Evolutionary conservation across 495 filamentous ascomycete species (phyloP).

Genomic region (Aspergillus panamensis): DNA sequence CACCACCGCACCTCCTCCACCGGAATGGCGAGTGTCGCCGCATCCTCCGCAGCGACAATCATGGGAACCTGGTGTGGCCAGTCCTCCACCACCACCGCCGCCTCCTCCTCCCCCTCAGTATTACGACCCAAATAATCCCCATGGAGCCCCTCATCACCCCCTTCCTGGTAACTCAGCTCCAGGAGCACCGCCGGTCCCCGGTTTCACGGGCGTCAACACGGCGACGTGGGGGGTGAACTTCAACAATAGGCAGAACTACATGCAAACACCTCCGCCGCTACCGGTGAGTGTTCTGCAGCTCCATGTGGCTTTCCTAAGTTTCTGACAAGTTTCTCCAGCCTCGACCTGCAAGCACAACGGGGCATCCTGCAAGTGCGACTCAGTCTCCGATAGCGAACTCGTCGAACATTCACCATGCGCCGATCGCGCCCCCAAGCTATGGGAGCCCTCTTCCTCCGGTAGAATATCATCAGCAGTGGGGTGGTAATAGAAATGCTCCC

Average conservation of each 20-base stretch:
- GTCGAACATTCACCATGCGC: conserved; percentile 19
- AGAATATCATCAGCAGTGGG: conserved; percentile 22
- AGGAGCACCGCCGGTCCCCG: conserved; percentile 25
- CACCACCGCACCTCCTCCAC: conserved; percentile 30
- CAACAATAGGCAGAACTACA: conserved; percentile 34
- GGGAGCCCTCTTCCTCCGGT: conserved; percentile 18
- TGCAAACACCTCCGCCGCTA: conserved; percentile 41
- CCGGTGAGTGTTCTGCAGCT: conserved; percentile 36
- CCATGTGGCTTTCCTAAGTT: neutral
- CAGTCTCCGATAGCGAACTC: conserved; percentile 20
- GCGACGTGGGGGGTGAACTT: conserved; percentile 46
- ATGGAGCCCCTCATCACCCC: conserved; percentile 35
- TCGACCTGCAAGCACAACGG: conserved; percentile 38
- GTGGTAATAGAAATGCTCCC: conserved; percentile 19
- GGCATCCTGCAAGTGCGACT: conserved; percentile 22
- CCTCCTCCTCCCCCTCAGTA: conserved; percentile 20
- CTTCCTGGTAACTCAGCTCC: conserved; percentile 17
- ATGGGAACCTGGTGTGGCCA: conserved; percentile 10
- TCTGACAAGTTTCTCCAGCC: conserved; percentile 29
- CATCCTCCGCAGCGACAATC: conserved; percentile 19
- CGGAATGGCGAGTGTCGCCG: conserved; percentile 43
- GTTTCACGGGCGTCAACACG: conserved; percentile 27
- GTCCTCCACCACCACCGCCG: conserved; percentile 11
- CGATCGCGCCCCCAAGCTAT: conserved; percentile 15
- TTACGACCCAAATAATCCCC: conserved; percentile 39